Evolutionary conservation across 805 yeast genomes (phyloP).

Genomic region (Cyberlindnera nakhonratchasimensis): DNA sequence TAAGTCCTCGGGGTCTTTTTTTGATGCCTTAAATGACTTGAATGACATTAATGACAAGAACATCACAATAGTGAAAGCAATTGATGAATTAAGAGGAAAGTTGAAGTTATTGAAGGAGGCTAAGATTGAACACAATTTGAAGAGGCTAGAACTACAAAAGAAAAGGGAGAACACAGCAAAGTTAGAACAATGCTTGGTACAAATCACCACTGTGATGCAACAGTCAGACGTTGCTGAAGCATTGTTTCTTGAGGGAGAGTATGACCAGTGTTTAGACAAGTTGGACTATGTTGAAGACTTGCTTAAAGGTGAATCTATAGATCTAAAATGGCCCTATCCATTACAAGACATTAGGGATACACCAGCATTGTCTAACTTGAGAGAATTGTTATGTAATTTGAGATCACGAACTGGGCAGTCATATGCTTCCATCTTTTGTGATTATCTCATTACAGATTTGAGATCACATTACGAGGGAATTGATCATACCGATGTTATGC

Average conservation of each 20-base stretch:
- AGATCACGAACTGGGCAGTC: conserved; percentile 66
- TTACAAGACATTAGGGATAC: conserved; percentile 31
- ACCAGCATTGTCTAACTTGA: conserved; percentile 35
- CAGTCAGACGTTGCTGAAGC: conserved; percentile 49
- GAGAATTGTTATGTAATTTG: conserved; percentile 51
- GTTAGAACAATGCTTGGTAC: conserved; percentile 58
- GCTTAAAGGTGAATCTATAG: conserved; percentile 48
- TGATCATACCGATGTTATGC: conserved; percentile 45
- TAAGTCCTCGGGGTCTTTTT: conserved; percentile 78
- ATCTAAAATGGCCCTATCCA: conserved; percentile 40
- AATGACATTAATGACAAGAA: conserved; percentile 58
- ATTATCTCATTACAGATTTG: conserved; percentile 57
- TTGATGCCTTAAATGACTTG: conserved; percentile 78
- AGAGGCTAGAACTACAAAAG: conserved; percentile 45
- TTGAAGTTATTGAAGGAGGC: conserved; percentile 44
- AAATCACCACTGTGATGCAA: conserved; percentile 42
- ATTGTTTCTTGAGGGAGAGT: conserved; percentile 41
- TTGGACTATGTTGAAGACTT: conserved; percentile 56
- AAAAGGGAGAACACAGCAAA: conserved; percentile 57
- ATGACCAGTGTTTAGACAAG: conserved; percentile 52
- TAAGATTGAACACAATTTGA: conserved; percentile 49
- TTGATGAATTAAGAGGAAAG: conserved; percentile 43
- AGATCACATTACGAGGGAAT: conserved; percentile 52
- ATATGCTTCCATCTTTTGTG: conserved; percentile 56
- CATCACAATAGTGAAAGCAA: conserved; percentile 43